These are phyloP conservation scores for Trichoderma orchidacearum DNA, from an alignment of 495 filamentous ascomycete species.

Conservation along the genomic window DNA sequence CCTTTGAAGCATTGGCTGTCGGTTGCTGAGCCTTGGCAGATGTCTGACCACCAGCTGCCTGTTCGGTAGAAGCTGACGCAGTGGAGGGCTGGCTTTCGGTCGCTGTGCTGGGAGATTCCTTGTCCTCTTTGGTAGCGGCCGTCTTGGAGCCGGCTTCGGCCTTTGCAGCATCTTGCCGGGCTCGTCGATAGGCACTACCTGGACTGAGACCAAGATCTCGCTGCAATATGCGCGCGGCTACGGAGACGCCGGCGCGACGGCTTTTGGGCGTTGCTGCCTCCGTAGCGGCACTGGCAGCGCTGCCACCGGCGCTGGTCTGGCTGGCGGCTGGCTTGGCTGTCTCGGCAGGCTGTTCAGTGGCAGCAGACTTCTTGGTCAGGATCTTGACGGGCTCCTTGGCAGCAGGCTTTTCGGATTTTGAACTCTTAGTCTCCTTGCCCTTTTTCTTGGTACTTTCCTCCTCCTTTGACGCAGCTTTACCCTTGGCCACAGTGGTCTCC, in stretches of 20 bases:
- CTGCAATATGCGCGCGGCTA: conserved; percentile 75
- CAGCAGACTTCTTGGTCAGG: conserved; percentile 53
- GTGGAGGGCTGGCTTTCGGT: conserved; percentile 11
- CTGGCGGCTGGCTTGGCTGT: conserved; percentile 23
- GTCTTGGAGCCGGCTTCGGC: conserved; percentile 29
- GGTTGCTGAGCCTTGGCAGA: not conserved
- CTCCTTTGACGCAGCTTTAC: conserved; percentile 43
- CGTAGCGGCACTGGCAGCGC: conserved; percentile 2
- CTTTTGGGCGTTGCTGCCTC: conserved; percentile 16
- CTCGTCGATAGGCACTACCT: conserved; percentile 39
- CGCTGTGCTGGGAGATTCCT: conserved; percentile 14
- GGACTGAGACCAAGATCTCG: conserved; percentile 76
- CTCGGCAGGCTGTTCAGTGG: conserved; percentile 36
- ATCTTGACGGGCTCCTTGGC: conserved; percentile 67
- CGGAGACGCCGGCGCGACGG: conserved; percentile 54
- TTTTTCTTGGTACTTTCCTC: conserved; percentile 33
- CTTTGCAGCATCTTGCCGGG: conserved; percentile 37
- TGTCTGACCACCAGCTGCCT: conserved; percentile 6
- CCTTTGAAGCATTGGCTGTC: conserved; percentile 3
- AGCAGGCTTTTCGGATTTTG: conserved; percentile 43
- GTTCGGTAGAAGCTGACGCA: conserved; percentile 19
- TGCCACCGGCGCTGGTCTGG: conserved; percentile 14
- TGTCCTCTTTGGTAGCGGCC: conserved; percentile 13
- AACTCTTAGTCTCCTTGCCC: conserved; percentile 44
- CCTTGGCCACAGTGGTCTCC: conserved; percentile 24